A percentile compares a stretch with the other conserved stretches of the same genome.
Conservation (phyloP, 805 yeast genomes). For the Clavispora phyllophila region DNA sequence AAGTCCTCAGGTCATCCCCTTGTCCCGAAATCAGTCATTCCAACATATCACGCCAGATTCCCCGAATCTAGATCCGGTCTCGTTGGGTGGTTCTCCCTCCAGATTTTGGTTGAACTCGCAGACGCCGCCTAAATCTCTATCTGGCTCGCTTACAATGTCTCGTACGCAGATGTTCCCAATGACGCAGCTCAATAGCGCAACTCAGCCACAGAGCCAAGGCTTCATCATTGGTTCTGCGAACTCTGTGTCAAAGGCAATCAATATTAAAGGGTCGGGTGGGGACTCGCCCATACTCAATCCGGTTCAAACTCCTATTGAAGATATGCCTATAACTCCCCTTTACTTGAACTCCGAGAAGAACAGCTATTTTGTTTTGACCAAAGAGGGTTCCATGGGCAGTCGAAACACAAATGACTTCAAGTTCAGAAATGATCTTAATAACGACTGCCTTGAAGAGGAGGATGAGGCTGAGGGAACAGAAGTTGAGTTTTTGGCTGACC, state of each 20-base stretch:
- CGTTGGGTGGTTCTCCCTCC: conserved; percentile 52
- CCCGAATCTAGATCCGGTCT: conserved; percentile 47
- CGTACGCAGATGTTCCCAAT: conserved; percentile 8
- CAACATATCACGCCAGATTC: conserved; percentile 39
- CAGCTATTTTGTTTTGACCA: conserved; percentile 9
- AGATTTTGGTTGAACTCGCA: conserved; percentile 48
- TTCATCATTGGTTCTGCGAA: conserved; percentile 1
- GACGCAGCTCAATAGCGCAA: not conserved
- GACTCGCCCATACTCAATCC: conserved; percentile 36
- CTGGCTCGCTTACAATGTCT: conserved; percentile 18
- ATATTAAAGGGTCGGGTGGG: conserved; percentile 7
- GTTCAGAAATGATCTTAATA: not conserved
- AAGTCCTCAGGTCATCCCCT: conserved; percentile 28
- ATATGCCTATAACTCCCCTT: conserved; percentile 42
- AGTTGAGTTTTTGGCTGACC: not conserved
- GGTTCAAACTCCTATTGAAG: conserved; percentile 39
- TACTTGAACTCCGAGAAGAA: conserved; percentile 10
- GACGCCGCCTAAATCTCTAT: conserved; percentile 44
- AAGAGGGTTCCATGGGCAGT: not conserved
- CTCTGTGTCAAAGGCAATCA: conserved; percentile 8
- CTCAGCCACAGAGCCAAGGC: too few relatives aligned
- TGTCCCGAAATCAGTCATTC: conserved; percentile 10
- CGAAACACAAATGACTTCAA: not conserved
- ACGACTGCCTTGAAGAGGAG: conserved; percentile 1
- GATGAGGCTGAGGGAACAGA: not conserved